These are phyloP conservation scores for Coemansia sp. DNA, from an alignment of 192 early-diverging fungal species.

Conservation along the genomic window DNA sequence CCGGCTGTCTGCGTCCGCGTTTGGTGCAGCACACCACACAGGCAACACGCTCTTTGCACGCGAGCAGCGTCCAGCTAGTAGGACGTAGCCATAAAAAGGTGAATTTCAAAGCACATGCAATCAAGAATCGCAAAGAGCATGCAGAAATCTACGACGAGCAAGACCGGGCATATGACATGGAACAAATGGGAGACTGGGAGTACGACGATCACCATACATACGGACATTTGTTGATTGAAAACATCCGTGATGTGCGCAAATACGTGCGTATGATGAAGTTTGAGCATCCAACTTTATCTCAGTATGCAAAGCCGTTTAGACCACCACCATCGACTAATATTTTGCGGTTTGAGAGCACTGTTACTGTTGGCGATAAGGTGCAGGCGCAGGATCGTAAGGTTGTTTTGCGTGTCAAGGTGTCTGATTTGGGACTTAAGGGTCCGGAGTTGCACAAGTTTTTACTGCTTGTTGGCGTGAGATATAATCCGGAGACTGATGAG, in stretches of 20 bases:
- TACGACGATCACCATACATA: conserved; percentile 43
- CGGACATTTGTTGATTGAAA: conserved; percentile 43
- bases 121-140: conserved; percentile 32
- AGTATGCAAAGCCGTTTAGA: conserved; percentile 40
- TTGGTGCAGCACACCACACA: conserved; percentile 4
- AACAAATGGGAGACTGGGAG: conserved; percentile 20
- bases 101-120: conserved; percentile 14
- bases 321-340: conserved; percentile 27
- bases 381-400: conserved; percentile 46
- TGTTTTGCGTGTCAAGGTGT: conserved; percentile 34
- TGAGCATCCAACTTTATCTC: conserved; percentile 41
- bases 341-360: conserved; percentile 42
- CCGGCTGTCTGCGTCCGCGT: conserved; percentile 5
- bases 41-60: conserved; percentile 19
- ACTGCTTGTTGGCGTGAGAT: conserved; percentile 42
- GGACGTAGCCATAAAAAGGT: conserved; percentile 37
- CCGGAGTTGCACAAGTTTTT: conserved; percentile 50
- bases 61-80: conserved; percentile 20
- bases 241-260: conserved; percentile 48
- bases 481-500: conserved; percentile 48
- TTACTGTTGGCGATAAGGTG: conserved; percentile 42
- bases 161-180: conserved; percentile 26
- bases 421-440: conserved; percentile 34
- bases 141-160: conserved; percentile 35
- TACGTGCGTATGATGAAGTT: conserved; percentile 46